These are phyloP conservation scores for Colletotrichum sp. DNA, from an alignment of 2,329 filamentous ascomycete genomes.

Conservation along the genomic window DNA sequence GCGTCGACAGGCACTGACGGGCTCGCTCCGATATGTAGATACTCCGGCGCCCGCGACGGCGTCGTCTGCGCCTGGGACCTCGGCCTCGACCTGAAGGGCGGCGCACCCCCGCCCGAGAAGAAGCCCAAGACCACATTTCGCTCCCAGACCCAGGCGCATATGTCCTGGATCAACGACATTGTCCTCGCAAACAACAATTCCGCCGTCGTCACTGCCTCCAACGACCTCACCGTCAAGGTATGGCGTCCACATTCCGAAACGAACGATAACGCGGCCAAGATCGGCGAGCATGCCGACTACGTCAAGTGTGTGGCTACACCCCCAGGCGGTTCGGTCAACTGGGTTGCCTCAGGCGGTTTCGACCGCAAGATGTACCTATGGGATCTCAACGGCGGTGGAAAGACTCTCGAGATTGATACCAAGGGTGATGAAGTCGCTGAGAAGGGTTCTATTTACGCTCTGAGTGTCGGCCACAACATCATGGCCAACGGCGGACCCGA, in stretches of 20 bases:
- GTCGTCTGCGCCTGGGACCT: slow-evolving; percentile 96
- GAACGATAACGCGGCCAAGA: slow-evolving; percentile 71
- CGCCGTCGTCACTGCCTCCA: slow-evolving; percentile 86
- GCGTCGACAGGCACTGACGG: not conserved
- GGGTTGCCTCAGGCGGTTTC: slow-evolving; percentile 93
- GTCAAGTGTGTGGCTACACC: slow-evolving; percentile 92
- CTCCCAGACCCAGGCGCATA: slow-evolving; percentile 75
- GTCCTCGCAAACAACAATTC: slow-evolving; percentile 78
- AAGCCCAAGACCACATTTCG: slow-evolving; percentile 58
- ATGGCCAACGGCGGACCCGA: slow-evolving; percentile 94
- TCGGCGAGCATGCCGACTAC: slow-evolving; percentile 94
- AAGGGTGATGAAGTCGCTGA: slow-evolving; percentile 82
- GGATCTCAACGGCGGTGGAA: slow-evolving; percentile 88
- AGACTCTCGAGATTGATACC: slow-evolving; percentile 86
- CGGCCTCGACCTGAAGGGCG: slow-evolving; percentile 65
- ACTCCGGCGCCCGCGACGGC: slow-evolving; percentile 94
- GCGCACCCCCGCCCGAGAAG: slow-evolving; percentile 27
- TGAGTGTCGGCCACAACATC: slow-evolving; percentile 80
- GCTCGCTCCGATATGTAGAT: slow-evolving; percentile 56
- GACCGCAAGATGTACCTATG: slow-evolving; percentile 92
- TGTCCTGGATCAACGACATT: slow-evolving; percentile 96
- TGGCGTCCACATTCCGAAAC: slow-evolving; percentile 76
- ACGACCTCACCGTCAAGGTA: slow-evolving; percentile 91
- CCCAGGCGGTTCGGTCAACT: slow-evolving; percentile 64
- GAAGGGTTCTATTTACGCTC: slow-evolving; percentile 94